Evolutionary conservation across 345 rosid species (phyloP).

Genomic region (Geranium rotundifolium): DNA sequence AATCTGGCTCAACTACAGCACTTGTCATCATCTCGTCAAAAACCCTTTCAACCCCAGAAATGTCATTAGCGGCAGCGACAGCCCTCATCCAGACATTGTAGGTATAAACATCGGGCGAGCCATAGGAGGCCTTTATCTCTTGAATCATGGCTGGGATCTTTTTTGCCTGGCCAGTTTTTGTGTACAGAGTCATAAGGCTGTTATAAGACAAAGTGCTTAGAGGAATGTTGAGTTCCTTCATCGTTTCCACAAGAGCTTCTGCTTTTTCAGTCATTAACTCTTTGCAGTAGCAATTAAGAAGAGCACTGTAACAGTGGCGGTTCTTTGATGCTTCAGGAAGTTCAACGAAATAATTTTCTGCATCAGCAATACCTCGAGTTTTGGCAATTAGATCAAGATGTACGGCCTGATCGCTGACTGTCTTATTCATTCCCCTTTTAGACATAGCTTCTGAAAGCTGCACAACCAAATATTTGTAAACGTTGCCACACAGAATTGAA

Average conservation of each 20-base stretch:
- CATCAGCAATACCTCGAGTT: constrained; percentile 61
- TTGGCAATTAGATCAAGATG: constrained; percentile 93
- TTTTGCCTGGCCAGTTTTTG: constrained; percentile 49
- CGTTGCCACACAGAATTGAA: not conserved
- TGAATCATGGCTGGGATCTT: constrained; percentile 55
- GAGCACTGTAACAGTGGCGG: constrained; percentile 67
- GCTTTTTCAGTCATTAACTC: constrained; percentile 72
- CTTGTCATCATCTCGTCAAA: constrained; percentile 81
- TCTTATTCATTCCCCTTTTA: constrained; percentile 79
- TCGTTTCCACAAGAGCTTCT: constrained; percentile 61
- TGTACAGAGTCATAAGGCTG: constrained; percentile 85
- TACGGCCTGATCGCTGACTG: constrained; percentile 87
- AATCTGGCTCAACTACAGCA: constrained; percentile 69
- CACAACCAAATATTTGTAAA: not conserved
- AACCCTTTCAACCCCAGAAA: constrained; percentile 74
- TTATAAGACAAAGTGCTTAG: constrained; percentile 70
- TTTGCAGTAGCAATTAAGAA: constrained; percentile 84
- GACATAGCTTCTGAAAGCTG: constrained; percentile 80
- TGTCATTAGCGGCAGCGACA: constrained; percentile 56
- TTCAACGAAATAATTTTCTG: constrained; percentile 65
- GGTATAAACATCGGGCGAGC: constrained; percentile 50
- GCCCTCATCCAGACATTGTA: constrained; percentile 98
- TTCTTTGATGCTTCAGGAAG: constrained; percentile 76
- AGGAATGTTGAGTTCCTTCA: constrained; percentile 80
- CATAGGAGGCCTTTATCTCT: constrained; percentile 64